Evolutionary conservation across 179 eudicot genomes (phyloP).

Genomic region (Beta macrorhiza): DNA sequence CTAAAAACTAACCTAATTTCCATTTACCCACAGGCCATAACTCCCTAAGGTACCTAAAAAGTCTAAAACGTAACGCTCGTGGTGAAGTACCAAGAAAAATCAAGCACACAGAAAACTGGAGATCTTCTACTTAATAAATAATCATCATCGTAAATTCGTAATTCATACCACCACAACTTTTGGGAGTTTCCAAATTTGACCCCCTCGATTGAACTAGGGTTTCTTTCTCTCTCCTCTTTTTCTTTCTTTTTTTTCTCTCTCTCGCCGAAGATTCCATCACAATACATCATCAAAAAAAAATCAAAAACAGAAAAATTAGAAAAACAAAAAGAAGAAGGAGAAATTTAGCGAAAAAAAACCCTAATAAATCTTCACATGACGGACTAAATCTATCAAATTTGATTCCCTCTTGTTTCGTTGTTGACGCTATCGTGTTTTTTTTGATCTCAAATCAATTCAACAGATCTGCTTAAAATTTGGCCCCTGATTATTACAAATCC

Average conservation of each 20-base stretch:
- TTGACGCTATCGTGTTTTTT: neutral
- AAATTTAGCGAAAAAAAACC: constrained; percentile 2
- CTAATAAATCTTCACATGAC: constrained; percentile 19
- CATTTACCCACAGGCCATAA: no score
- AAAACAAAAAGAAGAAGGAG: no score
- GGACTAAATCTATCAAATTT: constrained; percentile 21
- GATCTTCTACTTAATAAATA: no score
- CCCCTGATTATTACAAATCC: constrained; percentile 14
- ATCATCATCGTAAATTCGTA: neutral
- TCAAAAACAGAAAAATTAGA: neutral
- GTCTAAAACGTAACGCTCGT: no score
- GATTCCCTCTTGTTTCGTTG: neutral
- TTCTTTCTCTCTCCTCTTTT: neutral
- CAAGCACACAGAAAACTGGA: neutral
- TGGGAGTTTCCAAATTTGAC: constrained; percentile 12
- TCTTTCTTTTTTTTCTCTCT: neutral
- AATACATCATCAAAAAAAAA: constrained; percentile 13
- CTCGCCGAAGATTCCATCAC: constrained; percentile 22
- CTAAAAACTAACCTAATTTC: no score
- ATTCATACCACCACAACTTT: neutral
- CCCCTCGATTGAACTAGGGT: constrained; percentile 4
- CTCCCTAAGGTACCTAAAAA: no score
- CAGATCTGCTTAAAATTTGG: constrained; percentile 30
- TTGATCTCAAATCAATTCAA: neutral
- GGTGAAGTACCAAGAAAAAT: no score